A percentile compares a stretch with the other conserved stretches of the same genome.
phyloP scores from a whole-genome alignment of 2,329 filamentous ascomycete species.

The Metarhizium anisopliae region DNA sequence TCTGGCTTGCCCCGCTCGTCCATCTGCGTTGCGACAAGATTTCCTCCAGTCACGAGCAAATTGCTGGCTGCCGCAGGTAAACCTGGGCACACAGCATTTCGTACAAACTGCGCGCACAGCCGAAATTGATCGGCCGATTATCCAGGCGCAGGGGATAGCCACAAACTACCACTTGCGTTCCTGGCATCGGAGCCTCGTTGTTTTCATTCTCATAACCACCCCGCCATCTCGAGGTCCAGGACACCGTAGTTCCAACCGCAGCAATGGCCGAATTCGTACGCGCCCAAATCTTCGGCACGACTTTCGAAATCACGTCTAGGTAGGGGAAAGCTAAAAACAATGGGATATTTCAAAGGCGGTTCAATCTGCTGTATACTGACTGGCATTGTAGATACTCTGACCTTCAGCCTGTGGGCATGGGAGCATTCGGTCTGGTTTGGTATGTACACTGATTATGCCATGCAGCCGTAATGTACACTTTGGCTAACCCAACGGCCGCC shows the following conservation, averaged over 20 bases:
- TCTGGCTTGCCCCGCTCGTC: not conserved
- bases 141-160: not conserved
- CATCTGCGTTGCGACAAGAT: not conserved
- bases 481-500: not conserved
- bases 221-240: not conserved
- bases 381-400: slow-evolving; percentile 70
- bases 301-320: slow-evolving; percentile 99
- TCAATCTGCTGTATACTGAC: not conserved
- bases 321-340: slow-evolving; percentile 30
- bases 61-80: not conserved
- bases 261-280: slow-evolving; percentile 98
- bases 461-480: not conserved
- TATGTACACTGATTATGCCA: slow-evolving; percentile 35
- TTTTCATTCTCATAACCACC: not conserved
- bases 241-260: slow-evolving; percentile 15
- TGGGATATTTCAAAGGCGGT: not conserved
- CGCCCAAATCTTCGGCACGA: slow-evolving; percentile 98
- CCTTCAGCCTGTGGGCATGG: slow-evolving; percentile 97
- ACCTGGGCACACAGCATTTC: not conserved
- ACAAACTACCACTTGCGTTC: not conserved
- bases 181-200: not conserved
- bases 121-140: not conserved
- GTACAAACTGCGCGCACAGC: not conserved
- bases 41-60: not conserved
- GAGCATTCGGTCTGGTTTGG: slow-evolving; percentile 97